Base-by-base conservation (phyloP, 225 moss, liverwort and hornwort genomes). In the Straminergon stramineum region DNA sequence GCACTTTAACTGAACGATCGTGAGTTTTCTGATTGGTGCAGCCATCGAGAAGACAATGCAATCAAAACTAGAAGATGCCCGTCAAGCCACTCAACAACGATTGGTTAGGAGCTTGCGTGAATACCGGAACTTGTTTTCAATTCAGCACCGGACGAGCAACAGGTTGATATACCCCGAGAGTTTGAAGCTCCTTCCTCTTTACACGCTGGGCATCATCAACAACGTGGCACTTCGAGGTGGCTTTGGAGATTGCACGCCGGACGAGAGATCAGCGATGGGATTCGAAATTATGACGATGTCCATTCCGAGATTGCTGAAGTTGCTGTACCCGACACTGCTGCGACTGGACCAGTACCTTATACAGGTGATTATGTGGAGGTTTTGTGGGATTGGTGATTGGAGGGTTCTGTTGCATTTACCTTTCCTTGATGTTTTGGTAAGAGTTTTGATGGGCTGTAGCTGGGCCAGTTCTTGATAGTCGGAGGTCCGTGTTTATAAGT, bases 251-350 rank as follows among this genome's bases (percentile, higher is more conserved):
- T 95, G 94, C 79, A 87, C 88, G 67, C 91, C 96, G 32, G 99
- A 99, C 76, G 97, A 97, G 82, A 95, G 99, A 86, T 97, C 97
- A 81, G 99, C 96, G 15, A 94, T 95, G 88, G 97, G 91, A 27
- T 99, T 93, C 85, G 95, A 97, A 84, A 92, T 99, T 84, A 97
- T 97, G 96, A 93, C 94, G 43, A 99, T 99, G 96, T 94, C 99
- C 79, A 92, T 95, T 64, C 90, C 92, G 86, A 90, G 93, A 73
- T 41, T 92, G 68, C 80, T 92, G 53, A 91, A 85, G 88, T 88
- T 96, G 66, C 89, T 99, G 52, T 97, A 99, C 84, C 99, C 99
- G 32, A 94, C 97, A 56, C 82, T 99, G 63, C 91, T 94, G 89
- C 97, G 96, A 73, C 75, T 99, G 86, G 99, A 99, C 87, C 94